Base-by-base conservation (phyloP, 352 stramenopile genomes). In the Globisporangium heterothallicum region DNA sequence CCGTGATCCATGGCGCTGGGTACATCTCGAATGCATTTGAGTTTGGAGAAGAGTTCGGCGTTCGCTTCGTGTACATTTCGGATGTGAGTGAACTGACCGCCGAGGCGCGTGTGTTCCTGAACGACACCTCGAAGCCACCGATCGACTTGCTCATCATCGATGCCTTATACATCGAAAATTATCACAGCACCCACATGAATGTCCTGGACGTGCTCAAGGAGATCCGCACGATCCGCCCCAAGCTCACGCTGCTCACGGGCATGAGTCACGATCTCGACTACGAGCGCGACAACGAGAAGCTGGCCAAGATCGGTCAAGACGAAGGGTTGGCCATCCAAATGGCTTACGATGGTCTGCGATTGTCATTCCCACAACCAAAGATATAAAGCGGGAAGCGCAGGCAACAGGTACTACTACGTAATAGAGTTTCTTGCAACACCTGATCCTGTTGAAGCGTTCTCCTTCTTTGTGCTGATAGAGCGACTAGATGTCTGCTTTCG, bases 221-320 rank as follows among this genome's bases (percentile, higher is more conserved):
- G 45, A 79, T 92, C 49, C 63, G 59, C 16, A 64, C 58, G 19
- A 76, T 92, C 34, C 74, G 74, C 10, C 84, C 86, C 7, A 79
- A 76, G 58, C 76, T 64, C 35, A 91, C 79, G 49, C 62, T 88
- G 47, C 75, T 95, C 34, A 91, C 84, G 13, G 86, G 86, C 29
- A 94, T 95, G 79, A 86, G 79, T 50, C 86, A 95, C 50, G 68
- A 87, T 16, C 88, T 94, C 44, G 82, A 95, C 58, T 93, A 91
- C 56, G 49, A 66, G 10, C 64, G 54, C 40, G 68, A 85, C 48
- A 81, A 68, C 49, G 43, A 59, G 8, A 58, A 66, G 36, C 50
- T 95, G 22, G 48, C 44, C 7, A 58, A 78, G 25, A 63, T 91
- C 42, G 69, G 67, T 6, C 44, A 69, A 0, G 56, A 69, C 0